Evolutionary conservation across 345 rosid species (phyloP).

Genomic region (Aegle marmelos): DNA sequence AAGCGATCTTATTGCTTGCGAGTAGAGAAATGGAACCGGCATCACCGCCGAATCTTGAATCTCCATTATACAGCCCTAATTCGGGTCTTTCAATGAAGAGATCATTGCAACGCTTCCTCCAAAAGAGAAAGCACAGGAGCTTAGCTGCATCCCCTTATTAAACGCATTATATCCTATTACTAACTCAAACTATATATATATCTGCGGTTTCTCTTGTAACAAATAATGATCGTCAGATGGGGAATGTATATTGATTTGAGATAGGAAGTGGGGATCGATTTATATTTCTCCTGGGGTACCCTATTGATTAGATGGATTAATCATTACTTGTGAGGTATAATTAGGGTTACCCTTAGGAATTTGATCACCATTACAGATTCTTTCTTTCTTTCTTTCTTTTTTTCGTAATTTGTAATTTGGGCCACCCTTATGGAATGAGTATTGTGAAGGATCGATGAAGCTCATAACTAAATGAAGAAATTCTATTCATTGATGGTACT

Average conservation of each 20-base stretch:
- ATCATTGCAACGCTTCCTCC: slow-evolving; percentile 41
- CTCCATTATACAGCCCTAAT: slow-evolving; percentile 12
- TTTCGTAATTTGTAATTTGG: too few relatives aligned
- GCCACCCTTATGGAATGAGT: neutral
- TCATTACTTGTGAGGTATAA: too few relatives aligned
- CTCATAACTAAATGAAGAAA: too few relatives aligned
- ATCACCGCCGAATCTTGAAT: neutral
- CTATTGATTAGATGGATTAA: too few relatives aligned
- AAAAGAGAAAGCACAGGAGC: slow-evolving; percentile 28
- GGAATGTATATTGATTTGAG: neutral
- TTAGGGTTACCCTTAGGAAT: too few relatives aligned
- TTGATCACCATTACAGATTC: too few relatives aligned
- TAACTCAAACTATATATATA: too few relatives aligned
- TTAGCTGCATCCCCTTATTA: slow-evolving; percentile 17
- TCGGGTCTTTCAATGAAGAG: slow-evolving; percentile 32
- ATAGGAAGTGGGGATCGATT: neutral
- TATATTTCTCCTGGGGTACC: too few relatives aligned
- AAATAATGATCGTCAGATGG: neutral
- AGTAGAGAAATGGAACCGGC: slow-evolving; percentile 19
- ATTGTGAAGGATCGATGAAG: too few relatives aligned
- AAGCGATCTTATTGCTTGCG: slow-evolving; percentile 27
- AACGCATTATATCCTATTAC: too few relatives aligned
- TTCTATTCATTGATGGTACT: neutral
- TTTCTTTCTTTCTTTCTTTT: too few relatives aligned
- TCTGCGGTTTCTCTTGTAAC: neutral